Conservation (phyloP, 2,329 filamentous ascomycete species). For the Trichophyton benhamiae region DNA sequence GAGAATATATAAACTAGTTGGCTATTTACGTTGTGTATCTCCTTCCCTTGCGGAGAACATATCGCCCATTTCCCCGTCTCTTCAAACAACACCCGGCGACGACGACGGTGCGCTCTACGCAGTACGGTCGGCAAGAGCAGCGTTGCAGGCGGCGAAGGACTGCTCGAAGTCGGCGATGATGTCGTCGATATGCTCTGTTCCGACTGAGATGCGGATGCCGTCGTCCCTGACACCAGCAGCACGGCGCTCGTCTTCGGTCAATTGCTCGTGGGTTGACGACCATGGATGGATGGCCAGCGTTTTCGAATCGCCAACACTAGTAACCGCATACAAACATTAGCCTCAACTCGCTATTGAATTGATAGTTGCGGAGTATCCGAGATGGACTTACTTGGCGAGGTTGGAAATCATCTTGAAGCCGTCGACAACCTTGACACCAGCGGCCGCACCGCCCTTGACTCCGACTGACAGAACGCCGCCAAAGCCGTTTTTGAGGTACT, state of each 20-base stretch:
- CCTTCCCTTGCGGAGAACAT: background rate
- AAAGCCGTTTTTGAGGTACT: conserved; percentile 72
- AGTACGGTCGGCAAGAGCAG: conserved; percentile 9
- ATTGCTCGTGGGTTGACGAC: conserved; percentile 89
- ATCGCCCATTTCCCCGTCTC: background rate
- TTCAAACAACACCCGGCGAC: background rate
- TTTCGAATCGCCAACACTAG: conserved; percentile 77
- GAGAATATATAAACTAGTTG: too few species aligned
- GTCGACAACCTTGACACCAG: conserved; percentile 80
- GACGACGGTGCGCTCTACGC: background rate
- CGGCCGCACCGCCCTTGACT: conserved; percentile 74
- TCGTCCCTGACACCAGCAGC: conserved; percentile 77
- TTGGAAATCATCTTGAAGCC: conserved; percentile 92
- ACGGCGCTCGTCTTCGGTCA: conserved; percentile 66
- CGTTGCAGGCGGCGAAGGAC: conserved; percentile 53
- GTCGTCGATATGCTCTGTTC: conserved; percentile 93
- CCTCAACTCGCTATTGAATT: background rate
- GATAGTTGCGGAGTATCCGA: background rate
- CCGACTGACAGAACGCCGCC: conserved; percentile 90
- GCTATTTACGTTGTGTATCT: too few species aligned
- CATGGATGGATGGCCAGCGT: conserved; percentile 90
- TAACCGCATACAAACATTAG: background rate
- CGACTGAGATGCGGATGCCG: conserved; percentile 87
- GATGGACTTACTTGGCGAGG: conserved; percentile 57
- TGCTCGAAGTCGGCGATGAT: conserved; percentile 94